A percentile compares a stretch with the other conserved stretches of the same genome.
Conservation (phyloP, 306 rosid species). For the Pyrus pyrifolia region DNA sequence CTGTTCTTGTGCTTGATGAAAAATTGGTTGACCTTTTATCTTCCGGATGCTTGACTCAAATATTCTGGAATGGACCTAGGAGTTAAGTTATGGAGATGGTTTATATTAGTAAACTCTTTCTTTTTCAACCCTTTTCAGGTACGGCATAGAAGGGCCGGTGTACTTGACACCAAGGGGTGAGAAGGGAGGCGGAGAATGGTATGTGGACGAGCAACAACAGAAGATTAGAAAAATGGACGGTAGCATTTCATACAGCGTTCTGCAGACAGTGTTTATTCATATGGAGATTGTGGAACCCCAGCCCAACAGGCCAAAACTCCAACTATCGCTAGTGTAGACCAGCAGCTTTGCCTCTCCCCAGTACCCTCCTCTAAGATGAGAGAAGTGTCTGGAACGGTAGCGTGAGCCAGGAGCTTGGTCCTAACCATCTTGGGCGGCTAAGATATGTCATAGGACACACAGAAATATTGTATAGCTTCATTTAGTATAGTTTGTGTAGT, state of each 20-base stretch:
- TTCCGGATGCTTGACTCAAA: neutral
- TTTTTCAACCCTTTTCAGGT: constrained; percentile 30
- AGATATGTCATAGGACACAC: neutral
- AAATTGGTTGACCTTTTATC: no score
- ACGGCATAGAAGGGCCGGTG: constrained; percentile 89
- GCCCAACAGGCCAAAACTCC: constrained; percentile 85
- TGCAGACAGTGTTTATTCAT: constrained; percentile 64
- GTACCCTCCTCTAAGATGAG: neutral
- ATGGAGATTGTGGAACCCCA: constrained; percentile 98
- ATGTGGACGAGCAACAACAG: constrained; percentile 77
- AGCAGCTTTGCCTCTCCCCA: neutral
- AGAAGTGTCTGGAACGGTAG: neutral
- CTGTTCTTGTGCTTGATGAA: neutral
- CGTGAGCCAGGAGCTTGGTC: neutral
- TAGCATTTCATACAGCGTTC: constrained; percentile 53
- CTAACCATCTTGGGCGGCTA: neutral
- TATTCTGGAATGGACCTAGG: neutral
- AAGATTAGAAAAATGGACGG: constrained; percentile 85
- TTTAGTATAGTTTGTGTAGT: neutral
- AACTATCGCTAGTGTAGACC: constrained; percentile 55
- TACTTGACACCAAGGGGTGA: constrained; percentile 60
- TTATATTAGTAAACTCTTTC: neutral
- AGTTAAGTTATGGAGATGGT: neutral
- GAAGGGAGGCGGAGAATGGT: constrained; percentile 86
- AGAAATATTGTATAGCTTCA: neutral